Evolutionary conservation across 192 early-diverging fungal genomes (phyloP), one percentile per base, ranked within the genome.

Genomic region (Dissophora ornata): DNA sequence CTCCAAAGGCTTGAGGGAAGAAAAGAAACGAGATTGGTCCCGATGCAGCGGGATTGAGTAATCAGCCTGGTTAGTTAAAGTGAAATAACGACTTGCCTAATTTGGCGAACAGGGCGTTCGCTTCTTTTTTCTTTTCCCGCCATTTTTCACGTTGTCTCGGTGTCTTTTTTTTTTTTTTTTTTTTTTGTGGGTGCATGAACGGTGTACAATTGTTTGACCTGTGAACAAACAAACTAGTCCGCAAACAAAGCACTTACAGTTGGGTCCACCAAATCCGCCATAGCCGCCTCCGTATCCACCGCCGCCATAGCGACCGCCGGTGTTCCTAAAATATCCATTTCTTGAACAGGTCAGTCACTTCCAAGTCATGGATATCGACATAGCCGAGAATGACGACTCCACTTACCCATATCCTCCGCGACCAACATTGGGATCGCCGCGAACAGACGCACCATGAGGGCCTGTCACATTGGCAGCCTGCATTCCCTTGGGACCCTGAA

Each of bases 391-490:
- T 9, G n/a, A 45, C 4, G 4, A 9, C 6, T 10, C 29, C 28
- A 15, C 62, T 29, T 75, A 75, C 71, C 41, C 62, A 33, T 59
- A 82, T 19, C 47, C 64, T 26, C 33, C 53, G 25, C 81, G 66
- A 19, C 82, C 81, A 4, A 78, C 70, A 46, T 84, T 88, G 5
- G 87, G 90, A 73, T 96, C 93, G 13, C 95, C 95, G n/a, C 85
- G 84, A 44, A 96, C 95, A 64, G 81, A 80, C 3, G 59, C 57
- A 44, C 93, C 91, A 57, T 82, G 69, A 1, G 92, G 93, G 8
- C 93, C 93, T 19, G 93, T 87, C 10, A 95, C 93, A 38, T 92
- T 86, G 11, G 92, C 87, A 2, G 95, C 95, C 68, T 93, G 93
- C 60, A 90, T 78, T 0, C 94, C 95, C 71, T 96, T 96, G 32